Base-by-base conservation (phyloP, 1,139 yeast genomes). In the Yamadazyma taylorii region DNA sequence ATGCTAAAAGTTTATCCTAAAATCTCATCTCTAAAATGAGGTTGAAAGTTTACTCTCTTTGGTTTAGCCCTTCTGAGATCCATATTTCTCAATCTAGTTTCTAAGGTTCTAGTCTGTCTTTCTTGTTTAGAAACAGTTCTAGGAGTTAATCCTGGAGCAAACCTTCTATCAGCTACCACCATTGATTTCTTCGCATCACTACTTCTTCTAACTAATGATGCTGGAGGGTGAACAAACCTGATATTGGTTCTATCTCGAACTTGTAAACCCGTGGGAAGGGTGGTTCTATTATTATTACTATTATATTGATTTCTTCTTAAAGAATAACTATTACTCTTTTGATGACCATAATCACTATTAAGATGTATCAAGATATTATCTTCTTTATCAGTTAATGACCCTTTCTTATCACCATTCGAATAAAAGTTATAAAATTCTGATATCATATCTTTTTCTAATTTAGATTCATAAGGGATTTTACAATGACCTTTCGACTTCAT, bases 401-500 rank as follows among this genome's bases (percentile, higher is more conserved):
- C 48, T 17, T 34, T 39, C 37, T 47, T 50, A 3, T 41, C 36
- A 19, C 50, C 53, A 9, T 44, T 58, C 8, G 36, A 51, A 17
- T 45, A 51, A 43, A 75, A 75, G 36, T 72, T 59, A 48, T 77
- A 78, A 43, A 69, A 78, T 39, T 64, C 64, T 1, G 63, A 52
- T 14, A 77, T 51, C 2, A 58, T 55, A 11, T 54, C 54, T 38
- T 63, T 66, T 33, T 76, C 80, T 12, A 64, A 70, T 34, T 58
- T 61, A 3, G 72, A 61, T 41, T 78, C 82, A 49, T 72, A 78
- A 0, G 82, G 83, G 16, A 78, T 53, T 31, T 61, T 64, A 44
- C 81, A 75, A 48, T 78, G 83, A 0, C 81, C 81, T 51, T 77
- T 78, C 7, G 74, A 61, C 5, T 44, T 34, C 44, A 74, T 58